Base-by-base conservation (phyloP, 2,329 filamentous ascomycete genomes). In the Aschersonia sp. region DNA sequence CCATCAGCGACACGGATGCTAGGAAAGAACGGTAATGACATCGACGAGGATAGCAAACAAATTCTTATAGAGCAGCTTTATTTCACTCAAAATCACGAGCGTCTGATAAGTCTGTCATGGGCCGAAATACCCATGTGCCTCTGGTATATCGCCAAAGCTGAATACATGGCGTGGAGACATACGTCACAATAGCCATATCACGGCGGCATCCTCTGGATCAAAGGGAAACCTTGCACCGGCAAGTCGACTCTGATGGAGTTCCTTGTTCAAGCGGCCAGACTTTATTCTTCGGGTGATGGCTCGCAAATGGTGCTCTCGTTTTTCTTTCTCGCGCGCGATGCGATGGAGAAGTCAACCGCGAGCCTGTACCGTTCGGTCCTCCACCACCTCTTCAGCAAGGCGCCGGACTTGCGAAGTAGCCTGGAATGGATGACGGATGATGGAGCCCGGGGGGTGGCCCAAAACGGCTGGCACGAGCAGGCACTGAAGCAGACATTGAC, bases 301-400 rank as follows among this genome's bases (percentile, higher is more conserved):
- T 52, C 9, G 50, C 50, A 1, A 47, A 55, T 1, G 12, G 71
- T 1, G 69, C 64, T 1, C 74, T 73, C 57, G 6, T 45, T 45
- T 45, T 75, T 74, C 58, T 75, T 75, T 61, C 69, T 73, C 46
- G 70, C 70, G 0, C 57, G 69, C 44, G 71, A 71, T 0, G 55
- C 56, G 0, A 38, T 54, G 7, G 70, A 77, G 51, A 71, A 63
- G 49, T 66, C 71, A 0, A 62, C 60, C 0, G n/a, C 59, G 0
- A 73, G 75, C 2, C 62, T 77, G 54, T 75, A 75, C 53, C 65
- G 71, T 5, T 71, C 70, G 0, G 52, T 77, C 7, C 51, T 77
- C 1, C 54, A 57, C 4, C 70, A 76, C 48, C 55, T 77, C 0
- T 35, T 53, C 32, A 38, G 10, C 7, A 38, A 20, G n/a, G 44